phyloP scores from a whole-genome alignment of 371 early-diverging fungal species.

The Mortierella sp. region DNA sequence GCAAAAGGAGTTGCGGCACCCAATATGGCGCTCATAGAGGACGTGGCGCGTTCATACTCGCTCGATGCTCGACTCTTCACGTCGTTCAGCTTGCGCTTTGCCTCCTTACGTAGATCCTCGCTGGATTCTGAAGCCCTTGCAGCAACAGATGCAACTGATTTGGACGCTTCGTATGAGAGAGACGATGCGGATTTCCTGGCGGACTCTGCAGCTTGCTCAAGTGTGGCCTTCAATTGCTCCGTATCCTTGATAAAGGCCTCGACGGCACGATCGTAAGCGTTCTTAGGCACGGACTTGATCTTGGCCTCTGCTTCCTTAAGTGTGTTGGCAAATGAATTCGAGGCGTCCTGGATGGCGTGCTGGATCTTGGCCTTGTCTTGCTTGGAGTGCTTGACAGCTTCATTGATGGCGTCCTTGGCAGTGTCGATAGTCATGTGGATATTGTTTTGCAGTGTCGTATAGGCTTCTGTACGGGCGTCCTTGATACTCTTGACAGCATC shows the following conservation, averaged over 20 bases:
- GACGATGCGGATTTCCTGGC: conserved; percentile 26
- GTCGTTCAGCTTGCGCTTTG: no score
- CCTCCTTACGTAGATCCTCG: no score
- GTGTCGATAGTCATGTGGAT: conserved; percentile 21
- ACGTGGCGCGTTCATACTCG: conserved; percentile 36
- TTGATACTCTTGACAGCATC: conserved; percentile 25
- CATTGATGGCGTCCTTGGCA: conserved; percentile 30
- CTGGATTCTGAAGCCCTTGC: conserved; percentile 13
- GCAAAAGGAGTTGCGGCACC: conserved; percentile 23
- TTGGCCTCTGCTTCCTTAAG: conserved; percentile 36
- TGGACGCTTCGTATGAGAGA: conserved; percentile 13
- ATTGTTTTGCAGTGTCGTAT: conserved; percentile 32
- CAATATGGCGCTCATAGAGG: conserved; percentile 35
- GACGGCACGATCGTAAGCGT: conserved; percentile 37
- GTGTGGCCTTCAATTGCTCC: conserved; percentile 33
- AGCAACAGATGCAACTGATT: conserved; percentile 24
- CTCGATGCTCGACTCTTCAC: conserved; percentile 29
- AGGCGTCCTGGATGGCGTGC: conserved; percentile 36
- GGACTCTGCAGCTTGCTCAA: conserved; percentile 36
- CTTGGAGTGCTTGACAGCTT: conserved; percentile 34
- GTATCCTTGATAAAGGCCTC: conserved; percentile 41
- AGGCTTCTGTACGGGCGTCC: conserved; percentile 28
- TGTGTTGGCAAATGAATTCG: conserved; percentile 16
- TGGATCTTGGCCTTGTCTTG: conserved; percentile 40
- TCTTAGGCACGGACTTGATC: conserved; percentile 39